These are phyloP conservation scores for Metschnikowia koreensis DNA, from an alignment of 805 yeast species.

Conservation along the genomic window DNA sequence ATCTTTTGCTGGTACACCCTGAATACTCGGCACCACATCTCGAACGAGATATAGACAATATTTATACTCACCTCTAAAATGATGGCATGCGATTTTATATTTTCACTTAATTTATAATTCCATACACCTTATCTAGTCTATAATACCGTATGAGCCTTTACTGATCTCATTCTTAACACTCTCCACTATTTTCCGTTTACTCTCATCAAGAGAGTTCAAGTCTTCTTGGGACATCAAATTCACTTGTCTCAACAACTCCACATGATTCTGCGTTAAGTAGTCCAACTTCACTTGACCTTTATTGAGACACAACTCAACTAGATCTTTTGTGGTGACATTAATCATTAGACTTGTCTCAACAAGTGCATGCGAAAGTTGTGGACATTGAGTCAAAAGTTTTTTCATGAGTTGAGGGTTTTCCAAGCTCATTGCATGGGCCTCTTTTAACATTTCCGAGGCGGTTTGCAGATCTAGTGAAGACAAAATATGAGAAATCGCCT, in stretches of 20 bases:
- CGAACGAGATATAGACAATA: too few species aligned
- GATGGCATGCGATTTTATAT: too few species aligned
- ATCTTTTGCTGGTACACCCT: too few species aligned
- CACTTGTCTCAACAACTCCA: conserved; percentile 28
- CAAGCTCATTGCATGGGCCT: conserved; percentile 20
- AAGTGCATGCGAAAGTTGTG: conserved; percentile 79
- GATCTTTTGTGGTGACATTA: conserved; percentile 34
- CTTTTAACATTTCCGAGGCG: conserved; percentile 47
- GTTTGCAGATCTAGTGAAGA: conserved; percentile 47
- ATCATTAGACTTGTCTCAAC: conserved; percentile 61
- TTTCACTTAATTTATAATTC: too few species aligned
- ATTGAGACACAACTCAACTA: conserved; percentile 37
- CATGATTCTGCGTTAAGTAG: conserved; percentile 33
- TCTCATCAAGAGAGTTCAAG: conserved; percentile 25
- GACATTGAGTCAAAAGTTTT: conserved; percentile 61
- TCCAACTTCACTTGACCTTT: conserved; percentile 30
- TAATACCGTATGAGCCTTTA: conserved; percentile 25
- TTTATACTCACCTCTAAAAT: too few species aligned
- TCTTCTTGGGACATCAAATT: conserved; percentile 31
- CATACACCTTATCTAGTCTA: conserved; percentile 9
- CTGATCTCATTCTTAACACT: conserved; percentile 20
- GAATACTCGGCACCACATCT: too few species aligned
- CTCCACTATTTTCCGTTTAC: conserved; percentile 17
- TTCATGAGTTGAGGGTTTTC: conserved; percentile 58
- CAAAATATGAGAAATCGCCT: conserved; percentile 42